phyloP scores from a whole-genome alignment of 306 rosid species.

The Parietaria judaica region DNA sequence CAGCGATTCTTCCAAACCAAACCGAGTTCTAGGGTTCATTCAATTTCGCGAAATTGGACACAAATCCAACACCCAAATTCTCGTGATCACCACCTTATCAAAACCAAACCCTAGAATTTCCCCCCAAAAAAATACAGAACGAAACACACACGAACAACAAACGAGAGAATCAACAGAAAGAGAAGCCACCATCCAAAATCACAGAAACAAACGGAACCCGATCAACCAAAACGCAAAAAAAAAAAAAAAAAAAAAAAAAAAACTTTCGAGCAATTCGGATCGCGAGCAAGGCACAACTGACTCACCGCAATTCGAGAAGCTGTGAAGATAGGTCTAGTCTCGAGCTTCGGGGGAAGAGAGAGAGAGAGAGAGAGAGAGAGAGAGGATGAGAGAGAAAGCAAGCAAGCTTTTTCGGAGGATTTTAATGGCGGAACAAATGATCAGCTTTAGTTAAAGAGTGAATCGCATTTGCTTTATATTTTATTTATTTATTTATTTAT shows the following conservation, averaged over 20 bases:
- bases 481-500: neutral
- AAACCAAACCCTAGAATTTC: slow-evolving; percentile 21
- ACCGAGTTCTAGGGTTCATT: slow-evolving; percentile 14
- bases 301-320: slow-evolving; percentile 19
- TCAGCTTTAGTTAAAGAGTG: neutral
- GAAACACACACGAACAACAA: neutral
- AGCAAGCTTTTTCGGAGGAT: neutral
- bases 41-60: slow-evolving; percentile 2
- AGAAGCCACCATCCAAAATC: neutral
- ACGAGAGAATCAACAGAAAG: neutral
- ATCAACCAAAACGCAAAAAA: neutral
- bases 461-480: neutral
- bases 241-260: neutral
- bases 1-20: neutral
- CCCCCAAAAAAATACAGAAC: neutral
- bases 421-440: slow-evolving; percentile 9
- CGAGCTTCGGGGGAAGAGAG: neutral
- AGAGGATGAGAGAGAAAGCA: neutral
- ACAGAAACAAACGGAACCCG: neutral
- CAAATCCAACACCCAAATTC: neutral
- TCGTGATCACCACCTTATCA: slow-evolving; percentile 7
- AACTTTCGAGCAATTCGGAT: neutral
- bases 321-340: neutral
- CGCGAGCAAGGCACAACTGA: neutral
- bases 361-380: slow-evolving; percentile 6